Percentiles rank a stretch among this genome's conserved stretches.
Evolutionary conservation across 768 basidiomycete species (phyloP).

Genomic region (Peribolospora kevripleyi): DNA sequence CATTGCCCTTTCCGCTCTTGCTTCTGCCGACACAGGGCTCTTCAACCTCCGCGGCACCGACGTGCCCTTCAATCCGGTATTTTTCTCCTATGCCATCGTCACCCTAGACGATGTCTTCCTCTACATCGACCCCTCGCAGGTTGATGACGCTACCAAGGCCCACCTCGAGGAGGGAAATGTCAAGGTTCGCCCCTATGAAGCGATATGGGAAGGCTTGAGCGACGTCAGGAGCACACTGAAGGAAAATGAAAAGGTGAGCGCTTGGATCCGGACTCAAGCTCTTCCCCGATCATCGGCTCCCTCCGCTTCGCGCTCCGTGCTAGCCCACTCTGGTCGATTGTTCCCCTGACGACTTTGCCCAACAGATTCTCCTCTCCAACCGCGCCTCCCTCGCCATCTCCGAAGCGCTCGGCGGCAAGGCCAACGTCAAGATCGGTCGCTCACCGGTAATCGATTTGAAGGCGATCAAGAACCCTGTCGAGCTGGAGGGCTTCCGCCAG

Average conservation of each 20-base stretch:
- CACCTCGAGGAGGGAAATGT: slow-evolving; percentile 33
- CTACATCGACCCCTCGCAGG: slow-evolving; percentile 37
- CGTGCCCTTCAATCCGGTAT: slow-evolving; percentile 64
- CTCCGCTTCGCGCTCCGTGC: neutral
- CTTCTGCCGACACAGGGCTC: slow-evolving; percentile 25
- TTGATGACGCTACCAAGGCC: slow-evolving; percentile 28
- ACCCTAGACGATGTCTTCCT: slow-evolving; percentile 33
- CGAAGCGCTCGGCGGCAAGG: slow-evolving; percentile 43
- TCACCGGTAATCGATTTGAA: slow-evolving; percentile 31
- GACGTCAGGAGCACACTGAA: slow-evolving; percentile 22
- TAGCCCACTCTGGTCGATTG: neutral
- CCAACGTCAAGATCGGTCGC: slow-evolving; percentile 34
- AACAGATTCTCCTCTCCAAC: slow-evolving; percentile 39
- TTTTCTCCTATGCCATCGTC: slow-evolving; percentile 64
- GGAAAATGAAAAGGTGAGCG: slow-evolving; percentile 1
- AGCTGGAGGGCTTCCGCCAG: slow-evolving; percentile 72
- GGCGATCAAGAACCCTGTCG: slow-evolving; percentile 27
- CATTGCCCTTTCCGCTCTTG: neutral
- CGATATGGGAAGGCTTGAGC: slow-evolving; percentile 37
- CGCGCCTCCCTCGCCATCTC: slow-evolving; percentile 61
- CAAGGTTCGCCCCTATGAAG: slow-evolving; percentile 42
- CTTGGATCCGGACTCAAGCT: neutral
- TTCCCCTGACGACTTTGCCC: no score
- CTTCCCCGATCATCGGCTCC: neutral
- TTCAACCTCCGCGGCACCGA: slow-evolving; percentile 81